Evolutionary conservation across 176 grass and related monocot species (phyloP).

Genomic region (Hordeum vulgare): MorexV3_pseudomolecules_assembly NC_058524.1:241826868-241827367

Average conservation of each 20-base stretch:
- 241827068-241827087: constrained; percentile 13
- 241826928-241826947: constrained; percentile 1
- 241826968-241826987: not conserved
- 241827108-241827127: not conserved
- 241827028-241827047: constrained; percentile 25
- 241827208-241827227: not conserved
- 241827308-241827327: constrained; percentile 21
- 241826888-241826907: constrained; percentile 4
- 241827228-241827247: constrained; percentile 26
- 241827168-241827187: not conserved
- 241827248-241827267: constrained; percentile 30
- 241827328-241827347: constrained; percentile 31
- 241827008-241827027: constrained; percentile 17
- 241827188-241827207: constrained; percentile 8
- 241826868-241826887: not conserved
- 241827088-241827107: constrained; percentile 6
- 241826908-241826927: not conserved
- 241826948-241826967: not conserved
- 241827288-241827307: constrained; percentile 17
- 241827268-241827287: constrained; percentile 29
- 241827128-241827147: constrained; percentile 8
- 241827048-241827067: not conserved
- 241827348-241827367: not conserved
- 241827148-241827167: not conserved
- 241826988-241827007: not conserved